Evolutionary conservation across 2,329 filamentous ascomycete genomes (phyloP), one percentile per base, ranked within the genome.

Genomic region (Aspergillus luchuensis): DNA sequence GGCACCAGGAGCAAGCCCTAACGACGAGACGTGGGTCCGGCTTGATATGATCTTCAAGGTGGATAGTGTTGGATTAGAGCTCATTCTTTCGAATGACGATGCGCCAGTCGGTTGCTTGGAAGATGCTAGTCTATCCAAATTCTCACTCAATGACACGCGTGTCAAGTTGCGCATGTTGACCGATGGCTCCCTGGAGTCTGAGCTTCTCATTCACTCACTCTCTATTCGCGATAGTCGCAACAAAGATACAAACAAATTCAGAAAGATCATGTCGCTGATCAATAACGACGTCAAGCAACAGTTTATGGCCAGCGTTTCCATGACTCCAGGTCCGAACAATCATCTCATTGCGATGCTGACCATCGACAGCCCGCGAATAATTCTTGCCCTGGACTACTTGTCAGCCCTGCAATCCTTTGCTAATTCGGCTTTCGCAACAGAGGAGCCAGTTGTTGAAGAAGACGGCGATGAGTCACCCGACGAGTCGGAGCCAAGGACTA

Each of bases 221-320:
- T 97, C 92, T 0, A 97, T 98, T 66, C 87, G 91, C 58, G 95
- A 99, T 74, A 97, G 90, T 64, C 89, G 96, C n/a, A 88, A 87
- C 4, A 86, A 87, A 57, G 93, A 96, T 69, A 91, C 89, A 5
- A 99, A 97, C 80, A 97, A 96, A 73, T 99, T 96, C 83, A 88
- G 92, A 54, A 96, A 94, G 75, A 97, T 99, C 78, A 98, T 99
- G 95, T 93, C 93, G 1, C 89, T 96, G 58, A 92, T 93, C 71
- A 98, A 97, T 76, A 94, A 92, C 68, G 90, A 93, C 58, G 92
- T 95, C 57, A 86, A 87, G 49, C 93, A 98, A 74, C 96, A 99
- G 69, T 93, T 99, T 71, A 99, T 99, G 95, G 95, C 95, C 17
- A 97, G 91, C 73, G 81, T 99, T 4, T 96, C 93, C 0, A 96